These are phyloP conservation scores for Zymoseptoria pseudotritici DNA, from an alignment of 2,329 filamentous ascomycete genomes.

Conservation along the genomic window DNA sequence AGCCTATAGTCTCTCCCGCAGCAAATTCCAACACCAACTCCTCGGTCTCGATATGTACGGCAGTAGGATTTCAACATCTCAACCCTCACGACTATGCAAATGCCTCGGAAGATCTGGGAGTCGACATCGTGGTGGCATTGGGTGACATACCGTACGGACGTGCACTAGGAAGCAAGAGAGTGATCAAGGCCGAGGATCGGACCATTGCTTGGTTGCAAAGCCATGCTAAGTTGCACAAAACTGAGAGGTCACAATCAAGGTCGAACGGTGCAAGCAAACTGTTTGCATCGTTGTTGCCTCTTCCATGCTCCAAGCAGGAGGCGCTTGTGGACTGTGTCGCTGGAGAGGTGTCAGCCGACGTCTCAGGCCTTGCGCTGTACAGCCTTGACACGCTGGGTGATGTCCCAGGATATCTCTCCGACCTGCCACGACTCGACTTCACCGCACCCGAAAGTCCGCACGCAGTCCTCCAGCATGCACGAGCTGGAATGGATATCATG, in stretches of 20 bases:
- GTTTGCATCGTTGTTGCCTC: conserved; percentile 62
- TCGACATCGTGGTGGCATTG: conserved; percentile 73
- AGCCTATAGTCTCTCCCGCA: conserved; percentile 65
- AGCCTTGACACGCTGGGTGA: conserved; percentile 62
- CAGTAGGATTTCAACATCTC: conserved; percentile 72
- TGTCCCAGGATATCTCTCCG: conserved; percentile 52
- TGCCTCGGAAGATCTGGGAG: conserved; percentile 57
- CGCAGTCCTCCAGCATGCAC: conserved; percentile 66
- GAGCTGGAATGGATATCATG: conserved; percentile 72
- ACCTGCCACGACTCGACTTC: conserved; percentile 68
- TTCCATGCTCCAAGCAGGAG: conserved; percentile 67
- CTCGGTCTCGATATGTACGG: conserved; percentile 71
- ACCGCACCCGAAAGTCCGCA: conserved; percentile 64
- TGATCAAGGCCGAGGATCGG: conserved; percentile 75
- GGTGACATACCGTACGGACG: conserved; percentile 63
- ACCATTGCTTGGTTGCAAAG: conserved; percentile 75
- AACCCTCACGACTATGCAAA: conserved; percentile 61
- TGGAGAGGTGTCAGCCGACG: conserved; percentile 49
- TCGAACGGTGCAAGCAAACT: conserved; percentile 40
- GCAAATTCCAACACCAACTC: conserved; percentile 44
- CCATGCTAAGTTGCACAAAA: conserved; percentile 43
- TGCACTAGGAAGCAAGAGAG: conserved; percentile 51
- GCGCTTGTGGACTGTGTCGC: conserved; percentile 71
- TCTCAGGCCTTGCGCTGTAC: conserved; percentile 72
- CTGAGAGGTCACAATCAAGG: neutral